Evolutionary conservation across 352 stramenopile genomes (phyloP), one percentile per base, ranked within the genome.

Genomic region (Phytophthora ramorum): DNA sequence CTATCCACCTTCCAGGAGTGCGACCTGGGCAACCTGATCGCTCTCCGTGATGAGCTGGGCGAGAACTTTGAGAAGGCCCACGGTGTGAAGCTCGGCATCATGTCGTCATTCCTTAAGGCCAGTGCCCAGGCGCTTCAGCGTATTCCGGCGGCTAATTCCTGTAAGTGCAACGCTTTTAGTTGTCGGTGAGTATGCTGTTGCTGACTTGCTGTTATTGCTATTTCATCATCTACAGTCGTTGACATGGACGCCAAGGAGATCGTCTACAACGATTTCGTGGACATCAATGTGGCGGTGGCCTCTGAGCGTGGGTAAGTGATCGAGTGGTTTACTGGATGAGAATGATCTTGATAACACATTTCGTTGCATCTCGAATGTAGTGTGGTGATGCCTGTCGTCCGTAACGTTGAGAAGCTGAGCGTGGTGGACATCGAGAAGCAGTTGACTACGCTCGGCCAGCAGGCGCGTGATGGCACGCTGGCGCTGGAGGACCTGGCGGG

Each of bases 1-100:
- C 86, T 99, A 10, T 99, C 97, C 16, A 99, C 98, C 44, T 99
- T 99, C 87, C 97, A 99, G 77, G 98, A 99, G 79, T 96, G 90
- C 57, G 98, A 99, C 73, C 93, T 99, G 82, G 87, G 91, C 44
- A 96, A 95, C 54, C 83, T 99, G n/a, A 97, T 99, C 61, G 95
- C 95, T 66, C 70, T 98, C 37, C 87, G 95, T 51, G 91, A 96
- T 20, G 90, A 96, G 47, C 81, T 97, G 28, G 94, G 96, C 57
- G 87, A 96, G 9, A 88, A 89, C 41, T 99, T 99, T 65, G 85
- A 97, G 73, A 98, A 99, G 71, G 94, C 91, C 40, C 96, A 99
- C 83, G 97, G 97, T 47, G 93, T 99, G 63, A 98, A 99, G 79
- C 84, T 99, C 20, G 98, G 98, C 28, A 99, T 99, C 84, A 99